These are phyloP conservation scores for Rubroboletus pulcherrimus DNA, from an alignment of 768 basidiomycete genomes.

Conservation along the genomic window DNA sequence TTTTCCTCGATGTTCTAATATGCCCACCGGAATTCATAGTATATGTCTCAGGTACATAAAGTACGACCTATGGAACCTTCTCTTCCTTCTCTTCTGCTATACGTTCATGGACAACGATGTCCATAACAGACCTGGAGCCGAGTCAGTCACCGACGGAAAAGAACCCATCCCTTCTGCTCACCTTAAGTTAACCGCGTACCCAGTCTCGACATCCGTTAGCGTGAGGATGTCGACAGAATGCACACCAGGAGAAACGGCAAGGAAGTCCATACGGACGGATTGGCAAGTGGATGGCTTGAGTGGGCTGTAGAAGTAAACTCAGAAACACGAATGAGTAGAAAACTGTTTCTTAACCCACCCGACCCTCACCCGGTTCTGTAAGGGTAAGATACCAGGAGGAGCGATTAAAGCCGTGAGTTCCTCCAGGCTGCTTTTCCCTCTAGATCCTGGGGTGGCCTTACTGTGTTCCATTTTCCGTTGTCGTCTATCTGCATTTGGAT, in stretches of 20 bases:
- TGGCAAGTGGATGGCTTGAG: constrained; percentile 79
- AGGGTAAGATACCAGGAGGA: constrained; percentile 61
- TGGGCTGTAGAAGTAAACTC: constrained; percentile 44
- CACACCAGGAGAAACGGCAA: constrained; percentile 76
- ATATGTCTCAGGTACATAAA: constrained; percentile 11
- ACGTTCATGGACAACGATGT: constrained; percentile 66
- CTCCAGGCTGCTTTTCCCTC: constrained; percentile 22
- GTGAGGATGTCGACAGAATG: constrained; percentile 71
- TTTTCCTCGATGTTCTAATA: not conserved
- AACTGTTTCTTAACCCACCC: constrained; percentile 50
- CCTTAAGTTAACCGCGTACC: constrained; percentile 71
- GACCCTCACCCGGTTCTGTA: constrained; percentile 75
- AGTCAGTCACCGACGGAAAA: constrained; percentile 2
- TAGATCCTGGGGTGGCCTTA: constrained; percentile 13
- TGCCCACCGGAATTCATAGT: constrained; percentile 1
- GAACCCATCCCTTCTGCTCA: constrained; percentile 27
- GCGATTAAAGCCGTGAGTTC: constrained; percentile 29
- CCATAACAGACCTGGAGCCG: constrained; percentile 61
- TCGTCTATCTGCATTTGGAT: constrained; percentile 52
- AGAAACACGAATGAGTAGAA: not conserved
- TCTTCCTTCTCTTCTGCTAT: constrained; percentile 1
- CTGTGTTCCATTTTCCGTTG: constrained; percentile 34
- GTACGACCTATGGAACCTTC: constrained; percentile 10
- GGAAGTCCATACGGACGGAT: constrained; percentile 81
- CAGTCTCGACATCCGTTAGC: constrained; percentile 72